Base-by-base conservation (phyloP, 2,329 filamentous ascomycete genomes). In the Colletotrichum cuscutae region DNA sequence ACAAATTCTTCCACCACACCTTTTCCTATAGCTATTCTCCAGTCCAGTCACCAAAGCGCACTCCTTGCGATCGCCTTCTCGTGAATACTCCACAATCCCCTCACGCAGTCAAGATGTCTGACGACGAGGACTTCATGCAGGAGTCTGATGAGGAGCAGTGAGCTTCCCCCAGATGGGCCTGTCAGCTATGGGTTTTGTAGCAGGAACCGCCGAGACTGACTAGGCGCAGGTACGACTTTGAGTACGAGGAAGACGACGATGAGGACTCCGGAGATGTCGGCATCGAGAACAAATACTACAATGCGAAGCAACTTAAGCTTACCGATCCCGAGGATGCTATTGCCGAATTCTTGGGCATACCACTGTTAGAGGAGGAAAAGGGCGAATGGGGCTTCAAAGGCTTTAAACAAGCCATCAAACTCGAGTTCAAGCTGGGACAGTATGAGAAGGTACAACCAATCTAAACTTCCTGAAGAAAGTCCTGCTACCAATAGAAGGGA, bases 281-380 rank as follows among this genome's bases (percentile, higher is more conserved):
- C 77, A 97, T 98, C 81, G 97, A 99, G 82, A 99, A 99, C 87
- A 98, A 98, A 85, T 99, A 99, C 87, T 99, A 98, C 89, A 98
- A 98, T 84, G 97, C 97, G 56, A 99, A 99, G 85, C 96, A 98
- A 85, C 92, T 97, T 81, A 99, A 98, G 86, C 87, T 88, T 56
- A 92, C 92, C 75, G 95, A 95, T 71, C 95, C 96, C 0, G 91
- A 97, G 79, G 95, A 95, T 77, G 97, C 97, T 2, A 93, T 99
- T 68, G 91, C 92, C 46, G 96, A 98, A 81, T 99, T 99, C 79
- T 86, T 98, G n/a, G 93, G 91, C 37, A 93, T 99, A 75, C 95
- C 95, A 5, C 87, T 89, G 15, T 83, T 98, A 58, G 96, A 99
- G 82, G 85, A 91, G 66, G 95, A 98, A 81, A 99, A 98, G 85